Percentiles rank a stretch among this genome's conserved stretches.
Conservation (phyloP, 345 rosid genomes). For the Corchorus olitorius region DNA sequence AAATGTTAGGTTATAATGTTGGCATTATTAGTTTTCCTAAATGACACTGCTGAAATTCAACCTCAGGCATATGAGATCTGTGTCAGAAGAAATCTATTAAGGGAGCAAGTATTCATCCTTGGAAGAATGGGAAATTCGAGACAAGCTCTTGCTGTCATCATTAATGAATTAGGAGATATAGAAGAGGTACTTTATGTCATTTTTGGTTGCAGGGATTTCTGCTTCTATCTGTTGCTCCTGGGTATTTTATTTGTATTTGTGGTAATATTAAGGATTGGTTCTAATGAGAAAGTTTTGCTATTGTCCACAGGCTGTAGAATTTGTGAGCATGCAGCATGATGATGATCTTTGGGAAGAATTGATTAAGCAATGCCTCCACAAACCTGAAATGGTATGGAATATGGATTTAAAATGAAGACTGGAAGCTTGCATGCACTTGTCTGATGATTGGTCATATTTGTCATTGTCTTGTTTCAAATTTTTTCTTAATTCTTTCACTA, state of each 20-base stretch:
- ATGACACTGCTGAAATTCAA: conserved; percentile 32
- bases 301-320: conserved; percentile 92
- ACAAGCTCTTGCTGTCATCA: conserved; percentile 88
- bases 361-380: conserved; percentile 88
- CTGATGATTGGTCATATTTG: neutral
- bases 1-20: conserved; percentile 23
- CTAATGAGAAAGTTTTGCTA: conserved; percentile 20
- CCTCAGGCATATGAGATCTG: conserved; percentile 92
- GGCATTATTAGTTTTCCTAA: conserved; percentile 13
- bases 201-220: conserved; percentile 12
- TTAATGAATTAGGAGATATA: conserved; percentile 88
- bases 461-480: neutral
- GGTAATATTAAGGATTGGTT: conserved; percentile 17
- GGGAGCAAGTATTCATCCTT: conserved; percentile 94
- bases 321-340: conserved; percentile 93
- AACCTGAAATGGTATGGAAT: conserved; percentile 93
- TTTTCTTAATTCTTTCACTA: conserved; percentile 2
- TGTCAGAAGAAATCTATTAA: conserved; percentile 70
- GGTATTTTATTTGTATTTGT: conserved; percentile 17
- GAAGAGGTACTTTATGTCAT: conserved; percentile 67
- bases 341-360: conserved; percentile 99
- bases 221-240: conserved; percentile 17
- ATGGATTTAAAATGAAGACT: neutral
- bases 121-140: conserved; percentile 98
- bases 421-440: neutral